Percentiles rank a stretch among this genome's conserved stretches.
Conservation (phyloP, 2,329 filamentous ascomycete species). For the Ilyonectria robusta region DNA sequence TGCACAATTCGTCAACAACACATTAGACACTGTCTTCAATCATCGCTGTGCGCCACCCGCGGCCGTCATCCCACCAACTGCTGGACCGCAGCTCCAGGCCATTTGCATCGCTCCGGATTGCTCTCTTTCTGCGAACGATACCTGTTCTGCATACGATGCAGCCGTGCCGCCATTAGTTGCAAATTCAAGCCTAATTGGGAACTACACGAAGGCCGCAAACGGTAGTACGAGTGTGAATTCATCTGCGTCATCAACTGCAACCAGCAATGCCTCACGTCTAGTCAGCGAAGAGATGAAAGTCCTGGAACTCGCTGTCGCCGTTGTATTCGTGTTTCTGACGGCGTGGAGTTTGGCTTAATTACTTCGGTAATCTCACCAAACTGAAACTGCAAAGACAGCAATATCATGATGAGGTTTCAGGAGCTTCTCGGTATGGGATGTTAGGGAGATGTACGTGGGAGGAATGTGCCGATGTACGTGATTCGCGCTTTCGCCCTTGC, state of each 20-base stretch:
- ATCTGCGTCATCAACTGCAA: background rate
- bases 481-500: too few species aligned
- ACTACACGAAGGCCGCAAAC: slow-evolving; percentile 4
- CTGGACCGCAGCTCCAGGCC: too few species aligned
- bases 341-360: background rate
- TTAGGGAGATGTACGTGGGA: too few species aligned
- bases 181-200: background rate
- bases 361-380: background rate
- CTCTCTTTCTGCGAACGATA: too few species aligned
- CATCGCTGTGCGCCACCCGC: too few species aligned
- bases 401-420: too few species aligned
- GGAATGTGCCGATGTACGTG: too few species aligned
- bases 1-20: slow-evolving; percentile 5
- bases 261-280: background rate
- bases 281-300: background rate
- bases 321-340: background rate
- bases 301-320: background rate
- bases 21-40: background rate
- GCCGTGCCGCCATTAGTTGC: background rate
- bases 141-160: too few species aligned
- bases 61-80: too few species aligned
- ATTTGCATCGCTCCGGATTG: too few species aligned
- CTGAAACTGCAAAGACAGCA: too few species aligned
- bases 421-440: too few species aligned
- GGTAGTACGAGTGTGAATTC: background rate